These are phyloP conservation scores for Albatrellus sp. DNA, from an alignment of 1,284 basidiomycete genomes.

Conservation along the genomic window DNA sequence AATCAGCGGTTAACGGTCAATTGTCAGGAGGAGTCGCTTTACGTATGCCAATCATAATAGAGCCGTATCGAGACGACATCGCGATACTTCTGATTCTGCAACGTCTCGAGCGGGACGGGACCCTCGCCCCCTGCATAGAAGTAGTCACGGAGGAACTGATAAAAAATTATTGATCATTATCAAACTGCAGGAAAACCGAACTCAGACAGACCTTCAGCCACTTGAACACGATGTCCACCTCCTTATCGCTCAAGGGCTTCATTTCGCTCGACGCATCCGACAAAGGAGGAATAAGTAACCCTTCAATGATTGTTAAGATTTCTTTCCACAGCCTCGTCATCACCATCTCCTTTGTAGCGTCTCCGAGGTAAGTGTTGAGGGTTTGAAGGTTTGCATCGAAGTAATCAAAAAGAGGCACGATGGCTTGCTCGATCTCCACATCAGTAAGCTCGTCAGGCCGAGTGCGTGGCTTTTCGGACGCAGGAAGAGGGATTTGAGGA, in stretches of 20 bases:
- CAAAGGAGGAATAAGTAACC: slow-evolving; percentile 83
- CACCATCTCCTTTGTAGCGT: slow-evolving; percentile 83
- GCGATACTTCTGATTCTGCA: slow-evolving; percentile 96
- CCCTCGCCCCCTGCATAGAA: slow-evolving; percentile 93
- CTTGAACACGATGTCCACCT: slow-evolving; percentile 96
- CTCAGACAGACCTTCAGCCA: slow-evolving; percentile 72
- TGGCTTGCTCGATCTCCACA: slow-evolving; percentile 90
- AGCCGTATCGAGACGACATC: slow-evolving; percentile 83
- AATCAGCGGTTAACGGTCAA: slow-evolving; percentile 5
- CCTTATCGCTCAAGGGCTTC: slow-evolving; percentile 86
- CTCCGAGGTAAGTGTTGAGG: slow-evolving; percentile 79
- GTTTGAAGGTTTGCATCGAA: slow-evolving; percentile 91
- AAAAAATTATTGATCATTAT: slow-evolving; percentile 2
- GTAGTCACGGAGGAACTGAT: slow-evolving; percentile 84
- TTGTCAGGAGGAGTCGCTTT: slow-evolving; percentile 17
- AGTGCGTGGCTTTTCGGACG: slow-evolving; percentile 54
- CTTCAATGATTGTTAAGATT: slow-evolving; percentile 80
- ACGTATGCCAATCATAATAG: slow-evolving; percentile 92
- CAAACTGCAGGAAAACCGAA: neutral
- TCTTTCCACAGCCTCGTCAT: slow-evolving; percentile 97
- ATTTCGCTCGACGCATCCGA: slow-evolving; percentile 84
- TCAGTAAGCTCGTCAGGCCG: slow-evolving; percentile 75
- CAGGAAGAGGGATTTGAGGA: slow-evolving; percentile 68
- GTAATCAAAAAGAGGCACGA: slow-evolving; percentile 90
- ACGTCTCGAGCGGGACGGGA: slow-evolving; percentile 71